Evolutionary conservation across 495 filamentous ascomycete genomes (phyloP).

Genomic region (Thozetella sp.): DNA sequence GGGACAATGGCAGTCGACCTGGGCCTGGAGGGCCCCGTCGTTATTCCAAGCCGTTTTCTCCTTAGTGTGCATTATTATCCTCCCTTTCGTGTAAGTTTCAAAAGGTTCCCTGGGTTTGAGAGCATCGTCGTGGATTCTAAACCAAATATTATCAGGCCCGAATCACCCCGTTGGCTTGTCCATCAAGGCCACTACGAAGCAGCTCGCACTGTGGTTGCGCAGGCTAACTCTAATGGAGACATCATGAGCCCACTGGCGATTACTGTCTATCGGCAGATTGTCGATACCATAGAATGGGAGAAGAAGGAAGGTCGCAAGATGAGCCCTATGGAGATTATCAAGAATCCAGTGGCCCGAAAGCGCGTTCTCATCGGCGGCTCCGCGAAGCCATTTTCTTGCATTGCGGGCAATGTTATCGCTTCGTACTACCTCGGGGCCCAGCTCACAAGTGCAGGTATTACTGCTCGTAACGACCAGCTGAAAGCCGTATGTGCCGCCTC

Average conservation of each 20-base stretch:
- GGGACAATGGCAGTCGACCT: constrained; percentile 41
- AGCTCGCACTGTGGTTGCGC: constrained; percentile 35
- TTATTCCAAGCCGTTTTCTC: constrained; percentile 47
- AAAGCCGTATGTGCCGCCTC: constrained; percentile 35
- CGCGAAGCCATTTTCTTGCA: constrained; percentile 41
- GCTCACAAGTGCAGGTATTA: constrained; percentile 49
- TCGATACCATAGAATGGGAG: constrained; percentile 43
- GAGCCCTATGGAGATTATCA: constrained; percentile 39
- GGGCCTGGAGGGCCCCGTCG: constrained; percentile 49
- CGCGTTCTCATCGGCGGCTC: constrained; percentile 44
- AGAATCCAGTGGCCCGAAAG: constrained; percentile 38
- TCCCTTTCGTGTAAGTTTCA: constrained; percentile 36
- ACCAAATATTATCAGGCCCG: constrained; percentile 18
- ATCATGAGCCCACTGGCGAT: constrained; percentile 37
- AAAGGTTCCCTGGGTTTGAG: neutral
- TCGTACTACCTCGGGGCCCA: constrained; percentile 49
- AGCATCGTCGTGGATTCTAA: neutral
- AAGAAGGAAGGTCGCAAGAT: constrained; percentile 39
- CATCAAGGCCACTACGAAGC: constrained; percentile 33
- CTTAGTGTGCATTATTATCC: constrained; percentile 39
- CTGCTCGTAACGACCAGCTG: constrained; percentile 34
- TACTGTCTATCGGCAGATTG: constrained; percentile 40
- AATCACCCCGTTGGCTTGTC: constrained; percentile 51
- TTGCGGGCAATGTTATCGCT: constrained; percentile 52
- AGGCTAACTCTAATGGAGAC: constrained; percentile 47